These are phyloP conservation scores for Wickerhamiella qilinensis DNA, from an alignment of 805 yeast species.

Conservation along the genomic window DNA sequence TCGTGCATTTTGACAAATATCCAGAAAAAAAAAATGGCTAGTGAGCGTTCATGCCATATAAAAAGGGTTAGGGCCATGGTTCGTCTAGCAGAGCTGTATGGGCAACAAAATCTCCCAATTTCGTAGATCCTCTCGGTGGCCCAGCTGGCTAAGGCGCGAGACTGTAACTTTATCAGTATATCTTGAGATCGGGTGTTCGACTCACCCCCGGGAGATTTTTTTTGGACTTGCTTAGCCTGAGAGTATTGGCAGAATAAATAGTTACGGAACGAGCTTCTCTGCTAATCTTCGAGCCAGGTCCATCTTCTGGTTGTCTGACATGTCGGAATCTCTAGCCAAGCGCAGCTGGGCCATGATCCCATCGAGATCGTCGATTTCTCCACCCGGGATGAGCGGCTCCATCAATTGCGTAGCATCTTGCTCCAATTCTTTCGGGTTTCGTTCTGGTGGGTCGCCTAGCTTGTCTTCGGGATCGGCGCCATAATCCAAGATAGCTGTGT, in stretches of 20 bases:
- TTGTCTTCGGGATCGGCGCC: background rate
- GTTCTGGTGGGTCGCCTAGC: background rate
- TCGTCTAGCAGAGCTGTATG: no score
- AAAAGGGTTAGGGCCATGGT: no score
- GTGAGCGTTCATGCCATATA: no score
- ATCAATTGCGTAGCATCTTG: background rate
- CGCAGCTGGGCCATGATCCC: slow-evolving; percentile 10
- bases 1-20: no score
- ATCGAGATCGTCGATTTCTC: background rate
- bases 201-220: slow-evolving; percentile 15
- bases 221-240: background rate
- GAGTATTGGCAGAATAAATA: background rate
- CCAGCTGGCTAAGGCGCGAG: slow-evolving; percentile 19
- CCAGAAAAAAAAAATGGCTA: no score
- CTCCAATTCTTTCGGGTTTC: background rate
- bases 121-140: slow-evolving; percentile 16
- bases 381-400: background rate
- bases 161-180: slow-evolving; percentile 15
- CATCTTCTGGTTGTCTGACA: slow-evolving; percentile 19
- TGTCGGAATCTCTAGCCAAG: slow-evolving; percentile 13
- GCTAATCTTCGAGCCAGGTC: slow-evolving; percentile 22
- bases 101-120: no score
- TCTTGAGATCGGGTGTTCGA: slow-evolving; percentile 18
- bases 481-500: slow-evolving; percentile 2
- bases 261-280: slow-evolving; percentile 14